Evolutionary conservation across 164 flowering plant species (phyloP), one percentile per base, ranked within the genome.

Genomic region (Magnolia officinalis): DNA sequence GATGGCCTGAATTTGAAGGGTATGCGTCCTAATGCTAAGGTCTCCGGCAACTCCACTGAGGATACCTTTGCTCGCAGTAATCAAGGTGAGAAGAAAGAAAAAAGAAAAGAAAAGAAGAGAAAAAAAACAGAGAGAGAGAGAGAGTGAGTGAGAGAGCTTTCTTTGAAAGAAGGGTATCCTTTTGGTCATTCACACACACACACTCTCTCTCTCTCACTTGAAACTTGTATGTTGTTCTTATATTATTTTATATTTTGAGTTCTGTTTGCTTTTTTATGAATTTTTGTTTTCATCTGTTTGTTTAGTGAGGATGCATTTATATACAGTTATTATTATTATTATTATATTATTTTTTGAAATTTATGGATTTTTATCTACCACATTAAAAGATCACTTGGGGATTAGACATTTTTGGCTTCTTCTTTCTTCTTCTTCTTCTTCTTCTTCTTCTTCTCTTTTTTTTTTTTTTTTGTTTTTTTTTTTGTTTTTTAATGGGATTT

Each of bases 1-100:
- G 77, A 79, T 45, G 74, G 75, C 11, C 21, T 74, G 77, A 74
- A 77, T n/a, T 71, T 78, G 75, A 70, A 74, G 70, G 78, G 75
- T 24, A 31, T 24, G 31, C 67, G 76, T 64, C 66, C 76, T 26
- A 8, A 68, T 13, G 23, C 69, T 45, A 72, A 69, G 55, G 74
- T 14, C 50, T 51, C 50, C 51, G 58, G 68, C 75, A 66, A 58
- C 20, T 52, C 31, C 59, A n/a, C 14, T 8, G 52, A 71, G 61
- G 80, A 75, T 58, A 45, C 29, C 7, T 70, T 74, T 72, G 19
- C 58, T 64, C n/a, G n/a, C 50, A 24, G 26, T 63, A 70, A 52
- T 59, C 74, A 76, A 73, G 79, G 82, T 80, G 70, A 69, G 24
- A 3, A 64, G 1, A 20, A 64, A 31, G 19, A n/a, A 11, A 10